A percentile compares a stretch with the other conserved stretches of the same genome.
Conservation (phyloP, 331 rosid genomes). For the Quercus phellos region DNA sequence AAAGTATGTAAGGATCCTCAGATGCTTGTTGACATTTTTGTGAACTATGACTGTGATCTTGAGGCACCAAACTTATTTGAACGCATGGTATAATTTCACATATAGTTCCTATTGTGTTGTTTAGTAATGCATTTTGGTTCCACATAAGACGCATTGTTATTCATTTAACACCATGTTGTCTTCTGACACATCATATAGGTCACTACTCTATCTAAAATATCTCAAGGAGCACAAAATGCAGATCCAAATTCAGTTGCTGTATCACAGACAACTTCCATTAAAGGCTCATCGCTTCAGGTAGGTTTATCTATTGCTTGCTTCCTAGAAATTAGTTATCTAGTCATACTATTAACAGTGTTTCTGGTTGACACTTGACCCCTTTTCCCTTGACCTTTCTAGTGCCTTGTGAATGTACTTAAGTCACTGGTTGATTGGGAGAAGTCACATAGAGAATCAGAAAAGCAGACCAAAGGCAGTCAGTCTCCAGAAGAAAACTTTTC, state of each 20-base stretch:
- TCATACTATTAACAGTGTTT: conserved; percentile 14
- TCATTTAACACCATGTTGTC: conserved; percentile 15
- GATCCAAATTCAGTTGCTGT: conserved; percentile 73
- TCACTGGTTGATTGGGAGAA: conserved; percentile 96
- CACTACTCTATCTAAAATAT: conserved; percentile 77
- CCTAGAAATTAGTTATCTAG: conserved; percentile 18
- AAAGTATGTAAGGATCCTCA: conserved; percentile 93
- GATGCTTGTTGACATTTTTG: conserved; percentile 97
- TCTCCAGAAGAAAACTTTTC: conserved; percentile 50
- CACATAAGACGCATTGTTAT: background rate
- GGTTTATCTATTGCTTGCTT: conserved; percentile 29
- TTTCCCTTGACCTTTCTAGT: conserved; percentile 49
- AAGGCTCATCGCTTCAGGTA: conserved; percentile 97
- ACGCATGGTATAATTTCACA: conserved; percentile 65
- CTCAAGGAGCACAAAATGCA: conserved; percentile 75
- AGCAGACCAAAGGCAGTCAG: conserved; percentile 36
- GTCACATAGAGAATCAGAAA: conserved; percentile 55
- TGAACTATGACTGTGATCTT: conserved; percentile 98
- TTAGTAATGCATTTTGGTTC: conserved; percentile 8
- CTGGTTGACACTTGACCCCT: conserved; percentile 25
- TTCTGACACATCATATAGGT: conserved; percentile 54
- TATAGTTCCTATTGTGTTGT: conserved; percentile 16
- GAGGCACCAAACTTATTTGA: conserved; percentile 98
- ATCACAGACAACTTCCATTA: conserved; percentile 70
- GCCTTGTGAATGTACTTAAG: conserved; percentile 91